Base-by-base conservation (phyloP, 495 filamentous ascomycete genomes). In the Hypoxylon fuscum region DNA sequence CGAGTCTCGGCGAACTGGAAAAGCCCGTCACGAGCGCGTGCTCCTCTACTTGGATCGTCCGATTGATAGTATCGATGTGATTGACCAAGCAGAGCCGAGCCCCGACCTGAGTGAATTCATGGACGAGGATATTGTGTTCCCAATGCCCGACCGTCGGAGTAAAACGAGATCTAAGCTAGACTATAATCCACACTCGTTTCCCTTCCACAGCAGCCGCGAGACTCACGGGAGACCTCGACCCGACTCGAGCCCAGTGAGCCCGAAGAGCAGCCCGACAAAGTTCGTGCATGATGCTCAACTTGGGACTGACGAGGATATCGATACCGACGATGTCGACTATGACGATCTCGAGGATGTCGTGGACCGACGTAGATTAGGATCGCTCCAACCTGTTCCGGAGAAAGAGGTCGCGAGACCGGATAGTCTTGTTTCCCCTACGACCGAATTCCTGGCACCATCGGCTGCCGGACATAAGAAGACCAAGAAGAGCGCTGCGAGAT, bases 401-500 rank as follows among this genome's bases (percentile, higher is more conserved):
- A 65, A 47, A 53, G 45, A 27, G 1, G 5, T 56, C 21, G 14
- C 64, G 12, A 53, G 62, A 17, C 74, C 73, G 1, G 76, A 76
- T 45, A 77, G 72, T 34, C 75, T 77, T 6, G 64, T 76, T 12
- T 74, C 76, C 2, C 68, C 73, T 4, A 52, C 52, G 4, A 68
- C 67, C 18, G 71, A 48, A 2, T 11, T 67, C 2, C 29, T 74
- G 20, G 54, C 71, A 22, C 57, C 68, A n/a, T 45, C 64, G 14
- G 51, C 44, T 5, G 22, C 51, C 56, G 56, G 64, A 48, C 44
- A 68, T 59, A 60, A 68, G 64, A 66, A 78, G 71, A 69, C 62
- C 55, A 73, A 76, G 54, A 78, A 77, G 66, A 80, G 78, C 64
- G 68, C 72, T 17, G 76, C 76, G 22, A 72, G 79, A 37, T 54